Conservation (phyloP, 306 rosid genomes). For the Lagenaria siceraria region DNA sequence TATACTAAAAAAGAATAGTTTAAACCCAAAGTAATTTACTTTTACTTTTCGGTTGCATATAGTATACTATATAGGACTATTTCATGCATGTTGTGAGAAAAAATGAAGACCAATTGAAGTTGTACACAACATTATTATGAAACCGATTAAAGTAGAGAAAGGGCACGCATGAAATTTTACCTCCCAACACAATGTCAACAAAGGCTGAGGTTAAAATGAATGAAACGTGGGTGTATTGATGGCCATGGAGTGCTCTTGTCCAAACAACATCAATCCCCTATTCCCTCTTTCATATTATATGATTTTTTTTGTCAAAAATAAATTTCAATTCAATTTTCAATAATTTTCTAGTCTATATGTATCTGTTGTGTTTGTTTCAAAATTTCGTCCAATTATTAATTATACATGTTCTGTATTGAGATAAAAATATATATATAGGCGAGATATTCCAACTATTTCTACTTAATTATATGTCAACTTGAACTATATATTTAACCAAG, state of each 20-base stretch:
- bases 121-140: not conserved
- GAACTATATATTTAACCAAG: no score
- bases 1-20: no score
- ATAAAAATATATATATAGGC: no score
- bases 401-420: not conserved
- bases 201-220: constrained; percentile 7
- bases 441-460: no score
- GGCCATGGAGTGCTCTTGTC: constrained; percentile 2
- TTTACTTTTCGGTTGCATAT: not conserved
- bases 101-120: not conserved
- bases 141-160: not conserved
- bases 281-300: not conserved
- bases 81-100: not conserved
- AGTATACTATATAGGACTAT: not conserved
- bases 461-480: no score
- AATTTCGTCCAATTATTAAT: not conserved
- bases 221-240: constrained; percentile 7
- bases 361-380: not conserved
- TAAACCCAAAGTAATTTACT: not conserved
- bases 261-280: not conserved
- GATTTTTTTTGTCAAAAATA: no score
- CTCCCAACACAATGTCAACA: constrained; percentile 4
- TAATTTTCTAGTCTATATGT: not conserved
- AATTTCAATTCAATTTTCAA: not conserved
- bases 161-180: constrained; percentile 5